Percentiles rank a stretch among this genome's conserved stretches.
Evolutionary conservation across 257 asterid species (phyloP).

Genomic region (Solanum piurae): DNA sequence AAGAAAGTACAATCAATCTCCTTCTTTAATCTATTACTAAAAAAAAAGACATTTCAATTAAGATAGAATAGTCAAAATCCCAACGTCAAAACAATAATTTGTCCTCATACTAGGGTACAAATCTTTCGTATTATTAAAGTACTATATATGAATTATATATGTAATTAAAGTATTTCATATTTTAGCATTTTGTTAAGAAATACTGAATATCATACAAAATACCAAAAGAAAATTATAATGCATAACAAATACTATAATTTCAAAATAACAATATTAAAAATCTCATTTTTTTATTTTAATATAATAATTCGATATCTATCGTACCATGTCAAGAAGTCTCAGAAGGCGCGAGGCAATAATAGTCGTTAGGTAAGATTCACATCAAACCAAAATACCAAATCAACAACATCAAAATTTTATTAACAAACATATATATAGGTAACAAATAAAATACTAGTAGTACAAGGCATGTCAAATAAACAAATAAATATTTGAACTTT

Average conservation of each 20-base stretch:
- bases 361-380: not conserved
- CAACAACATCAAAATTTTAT: not conserved
- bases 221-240: not conserved
- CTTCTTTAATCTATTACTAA: not conserved
- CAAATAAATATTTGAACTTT: constrained; percentile 4
- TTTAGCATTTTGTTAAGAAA: too few species aligned
- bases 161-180: too few species aligned
- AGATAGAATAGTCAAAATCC: not conserved
- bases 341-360: not conserved
- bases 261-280: too few species aligned
- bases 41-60: not conserved
- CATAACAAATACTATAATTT: not conserved
- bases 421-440: not conserved
- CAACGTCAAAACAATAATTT: not conserved
- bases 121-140: not conserved
- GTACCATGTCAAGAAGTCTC: too few species aligned
- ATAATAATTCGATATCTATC: too few species aligned
- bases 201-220: not conserved
- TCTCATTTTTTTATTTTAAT: too few species aligned
- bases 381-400: not conserved
- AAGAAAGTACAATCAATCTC: too few species aligned
- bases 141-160: too few species aligned
- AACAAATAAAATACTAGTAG: not conserved
- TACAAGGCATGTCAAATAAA: not conserved
- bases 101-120: not conserved